Percentiles rank a stretch among this genome's conserved stretches.
Conservation (phyloP, 192 early-diverging fungal species). For the Backusella parvicylindrica region DNA sequence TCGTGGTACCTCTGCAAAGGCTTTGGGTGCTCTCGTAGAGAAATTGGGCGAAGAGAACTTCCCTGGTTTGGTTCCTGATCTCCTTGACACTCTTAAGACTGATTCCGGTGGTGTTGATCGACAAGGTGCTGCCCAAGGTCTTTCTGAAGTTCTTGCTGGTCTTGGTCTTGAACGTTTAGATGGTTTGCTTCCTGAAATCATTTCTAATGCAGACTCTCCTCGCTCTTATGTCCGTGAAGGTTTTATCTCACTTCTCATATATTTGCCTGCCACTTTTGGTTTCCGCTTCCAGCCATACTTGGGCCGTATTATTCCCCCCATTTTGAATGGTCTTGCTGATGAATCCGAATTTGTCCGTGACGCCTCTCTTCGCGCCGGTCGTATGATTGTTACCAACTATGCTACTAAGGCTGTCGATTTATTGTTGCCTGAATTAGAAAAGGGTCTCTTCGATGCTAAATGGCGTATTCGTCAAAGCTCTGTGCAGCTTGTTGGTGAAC, state of each 20-base stretch:
- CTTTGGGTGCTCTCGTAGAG: slow-evolving; percentile 88
- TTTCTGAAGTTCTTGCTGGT: slow-evolving; percentile 90
- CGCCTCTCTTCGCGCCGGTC: slow-evolving; percentile 88
- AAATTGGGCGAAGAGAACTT: slow-evolving; percentile 92
- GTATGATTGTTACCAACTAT: slow-evolving; percentile 91
- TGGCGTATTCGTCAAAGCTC: slow-evolving; percentile 97
- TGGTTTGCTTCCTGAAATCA: slow-evolving; percentile 84
- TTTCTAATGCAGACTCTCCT: slow-evolving; percentile 70
- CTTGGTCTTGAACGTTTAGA: slow-evolving; percentile 84
- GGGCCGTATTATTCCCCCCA: slow-evolving; percentile 80
- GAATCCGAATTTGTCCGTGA: slow-evolving; percentile 92
- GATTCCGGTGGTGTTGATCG: slow-evolving; percentile 92
- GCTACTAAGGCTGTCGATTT: slow-evolving; percentile 83
- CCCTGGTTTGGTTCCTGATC: slow-evolving; percentile 86
- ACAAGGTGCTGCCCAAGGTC: slow-evolving; percentile 95
- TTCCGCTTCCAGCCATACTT: slow-evolving; percentile 90
- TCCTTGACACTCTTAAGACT: slow-evolving; percentile 81
- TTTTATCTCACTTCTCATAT: slow-evolving; percentile 93
- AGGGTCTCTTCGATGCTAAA: slow-evolving; percentile 84
- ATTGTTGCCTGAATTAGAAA: slow-evolving; percentile 87
- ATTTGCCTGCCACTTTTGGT: slow-evolving; percentile 94
- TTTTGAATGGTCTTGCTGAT: slow-evolving; percentile 91
- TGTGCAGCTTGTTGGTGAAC: slow-evolving; percentile 92
- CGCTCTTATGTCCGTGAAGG: slow-evolving; percentile 89
- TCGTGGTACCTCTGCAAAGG: slow-evolving; percentile 89